Evolutionary conservation across 805 yeast genomes (phyloP).

Genomic region (Candida michaelii): DNA sequence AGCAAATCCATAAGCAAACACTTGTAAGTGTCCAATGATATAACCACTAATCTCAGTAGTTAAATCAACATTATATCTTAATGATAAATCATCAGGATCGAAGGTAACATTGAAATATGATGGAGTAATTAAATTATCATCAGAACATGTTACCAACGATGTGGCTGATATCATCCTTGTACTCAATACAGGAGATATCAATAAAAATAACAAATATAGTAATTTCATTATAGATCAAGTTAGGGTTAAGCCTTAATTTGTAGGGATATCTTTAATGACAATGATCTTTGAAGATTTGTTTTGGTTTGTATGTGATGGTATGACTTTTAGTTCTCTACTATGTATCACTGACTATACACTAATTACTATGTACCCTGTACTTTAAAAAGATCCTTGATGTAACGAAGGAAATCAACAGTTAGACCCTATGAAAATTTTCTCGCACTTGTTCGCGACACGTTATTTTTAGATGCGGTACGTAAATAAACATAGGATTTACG

Average conservation of each 20-base stretch:
- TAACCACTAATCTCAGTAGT: constrained; percentile 66
- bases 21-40: constrained; percentile 66
- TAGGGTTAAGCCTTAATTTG: not conserved
- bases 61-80: constrained; percentile 68
- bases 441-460: constrained; percentile 8
- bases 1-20: constrained; percentile 83
- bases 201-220: not conserved
- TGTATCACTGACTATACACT: not conserved
- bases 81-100: constrained; percentile 66
- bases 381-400: not conserved
- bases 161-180: constrained; percentile 50
- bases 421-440: constrained; percentile 5
- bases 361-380: not conserved
- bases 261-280: not conserved
- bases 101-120: constrained; percentile 71
- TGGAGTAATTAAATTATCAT: constrained; percentile 69
- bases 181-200: constrained; percentile 12
- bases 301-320: not conserved
- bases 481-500: constrained; percentile 2
- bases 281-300: not conserved
- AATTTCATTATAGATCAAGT: constrained; percentile 5
- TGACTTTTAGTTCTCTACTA: not conserved
- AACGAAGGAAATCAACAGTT: constrained; percentile 5
- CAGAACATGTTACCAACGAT: constrained; percentile 86
- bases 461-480: constrained; percentile 4